Evolutionary conservation across 495 filamentous ascomycete species (phyloP).

Genomic region (Aspergillus conjunctus): DNA sequence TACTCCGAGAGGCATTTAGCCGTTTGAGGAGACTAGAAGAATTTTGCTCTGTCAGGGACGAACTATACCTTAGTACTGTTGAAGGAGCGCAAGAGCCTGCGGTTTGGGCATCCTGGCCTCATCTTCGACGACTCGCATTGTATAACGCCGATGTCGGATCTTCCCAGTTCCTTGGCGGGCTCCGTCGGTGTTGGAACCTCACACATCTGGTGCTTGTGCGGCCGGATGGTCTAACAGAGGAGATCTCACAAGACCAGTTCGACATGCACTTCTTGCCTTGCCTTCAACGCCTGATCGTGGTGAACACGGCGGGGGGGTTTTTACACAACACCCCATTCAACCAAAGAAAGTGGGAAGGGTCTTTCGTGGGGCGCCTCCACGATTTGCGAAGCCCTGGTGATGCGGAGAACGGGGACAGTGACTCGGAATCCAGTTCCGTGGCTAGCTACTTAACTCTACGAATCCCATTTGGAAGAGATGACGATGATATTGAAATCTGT

Average conservation of each 20-base stretch:
- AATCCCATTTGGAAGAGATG: constrained; percentile 14
- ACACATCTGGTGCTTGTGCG: constrained; percentile 40
- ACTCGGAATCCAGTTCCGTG: constrained; percentile 12
- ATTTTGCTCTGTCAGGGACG: constrained; percentile 26
- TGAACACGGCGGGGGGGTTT: constrained; percentile 15
- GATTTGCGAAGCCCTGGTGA: neutral
- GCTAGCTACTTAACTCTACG: constrained; percentile 15
- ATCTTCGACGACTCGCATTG: constrained; percentile 34
- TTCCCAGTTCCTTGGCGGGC: constrained; percentile 27
- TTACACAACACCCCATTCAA: constrained; percentile 9
- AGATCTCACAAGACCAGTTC: neutral
- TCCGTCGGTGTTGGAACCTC: constrained; percentile 30
- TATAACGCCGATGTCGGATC: constrained; percentile 32
- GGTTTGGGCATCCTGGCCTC: constrained; percentile 37
- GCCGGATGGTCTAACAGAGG: constrained; percentile 26
- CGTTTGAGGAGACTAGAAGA: constrained; percentile 33
- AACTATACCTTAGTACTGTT: constrained; percentile 25
- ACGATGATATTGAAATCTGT: constrained; percentile 19
- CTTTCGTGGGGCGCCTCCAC: constrained; percentile 15
- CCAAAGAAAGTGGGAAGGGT: constrained; percentile 14
- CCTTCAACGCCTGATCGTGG: constrained; percentile 20
- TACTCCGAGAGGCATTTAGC: constrained; percentile 32
- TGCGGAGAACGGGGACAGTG: constrained; percentile 2
- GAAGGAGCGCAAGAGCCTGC: constrained; percentile 29
- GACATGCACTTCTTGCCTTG: constrained; percentile 13